Evolutionary conservation across 2,329 filamentous ascomycete species (phyloP), one percentile per base, ranked within the genome.

Genomic region (Ophiostoma montium): DNA sequence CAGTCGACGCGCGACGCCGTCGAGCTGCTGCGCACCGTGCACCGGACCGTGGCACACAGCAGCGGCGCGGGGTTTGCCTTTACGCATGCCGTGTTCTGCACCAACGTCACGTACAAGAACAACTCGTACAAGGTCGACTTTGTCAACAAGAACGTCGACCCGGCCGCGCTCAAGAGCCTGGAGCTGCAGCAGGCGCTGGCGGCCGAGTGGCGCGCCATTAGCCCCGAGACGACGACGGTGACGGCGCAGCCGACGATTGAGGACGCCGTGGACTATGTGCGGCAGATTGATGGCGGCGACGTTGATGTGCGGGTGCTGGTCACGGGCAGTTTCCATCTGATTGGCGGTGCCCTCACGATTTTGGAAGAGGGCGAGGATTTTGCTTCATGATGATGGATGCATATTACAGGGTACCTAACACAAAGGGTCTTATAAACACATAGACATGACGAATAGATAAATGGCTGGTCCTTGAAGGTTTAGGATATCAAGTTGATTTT

Each of bases 1-100:
- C 87, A 95, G 60, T 87, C 86, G 10, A 78, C 88, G 31, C 81
- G 95, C 59, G 84, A 85, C 5, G 66, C 69, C 4, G 69, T 74
- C 15, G 71, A 94, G 1, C 74, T 90, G 2, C 66, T 65, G 31
- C 72, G 68, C 10, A 77, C 76, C 2, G 67, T 85, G 11, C 46
- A 47, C 59, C 63, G 42, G 53, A 65, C 49, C 59, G 31, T 52
- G 27, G 52, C 57, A 65, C 36, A 48, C 19, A 15, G 43, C 63
- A 42, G 23, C 23, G 8, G 23, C 23, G 23, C 39, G 39, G 18
- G 43, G 62, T 35, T 15, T 7, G 53, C 68, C 0, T 94, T 95
- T 61, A 75, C 75, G 2, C 75, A 84, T 52, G 87, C 81, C 11
- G 69, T 94, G 5, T 58, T 61, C 30, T 59, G 57, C 52, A 59